Evolutionary conservation across 2,329 filamentous ascomycete species (phyloP), one percentile per base, ranked within the genome.

Genomic region (Byssoonygena ceratinophila): DNA sequence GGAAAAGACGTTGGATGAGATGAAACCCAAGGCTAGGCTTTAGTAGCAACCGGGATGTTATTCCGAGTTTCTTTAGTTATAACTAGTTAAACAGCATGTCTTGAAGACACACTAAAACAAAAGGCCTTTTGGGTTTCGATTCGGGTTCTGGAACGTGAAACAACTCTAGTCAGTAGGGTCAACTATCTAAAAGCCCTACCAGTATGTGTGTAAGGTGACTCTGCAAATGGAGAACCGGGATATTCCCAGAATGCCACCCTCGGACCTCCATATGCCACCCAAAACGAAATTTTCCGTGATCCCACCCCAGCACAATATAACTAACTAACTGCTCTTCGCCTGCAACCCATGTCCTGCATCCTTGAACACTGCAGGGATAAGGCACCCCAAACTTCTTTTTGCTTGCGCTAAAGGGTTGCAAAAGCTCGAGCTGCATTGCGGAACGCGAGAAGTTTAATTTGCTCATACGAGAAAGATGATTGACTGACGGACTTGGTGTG

Each of bases 1-100:
- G 4, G 76, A 78, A 40, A 78, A 84, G 43, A 61, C 63, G 12
- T 53, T 72, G 57, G 56, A 59, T 49, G 59, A 60, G 41, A 64
- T 59, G 55, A 58, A 55, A n/a, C 31, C 8, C 22, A 61, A 54
- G 40, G 63, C 68, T 4, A 68, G 64, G 53, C 58, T 71, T 40
- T 70, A 49, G 56, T 40, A 8, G 3, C n/a, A 40, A 40, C 20
- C 27, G 27, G 27, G 27, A 29, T 39, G 36, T 39, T 39, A 6
- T 18, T 39, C 36, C 4, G 12, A 20, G 6, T 20, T 18, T 39
- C 12, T 20, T 16, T 39, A n/a, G n/a, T n/a, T n/a, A n/a, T 39
- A 6, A 6, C 16, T 18, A 3, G 6, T 34, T 34, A 34, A 34
- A 34, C 7, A 34, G 4, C 7, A 9, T 34, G 32, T 5, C 32